A percentile compares a stretch with the other conserved stretches of the same genome.
These are phyloP conservation scores for Tetrahymena thermophila DNA, from an alignment of 73 alveolate species.

Conservation along the genomic window DNA sequence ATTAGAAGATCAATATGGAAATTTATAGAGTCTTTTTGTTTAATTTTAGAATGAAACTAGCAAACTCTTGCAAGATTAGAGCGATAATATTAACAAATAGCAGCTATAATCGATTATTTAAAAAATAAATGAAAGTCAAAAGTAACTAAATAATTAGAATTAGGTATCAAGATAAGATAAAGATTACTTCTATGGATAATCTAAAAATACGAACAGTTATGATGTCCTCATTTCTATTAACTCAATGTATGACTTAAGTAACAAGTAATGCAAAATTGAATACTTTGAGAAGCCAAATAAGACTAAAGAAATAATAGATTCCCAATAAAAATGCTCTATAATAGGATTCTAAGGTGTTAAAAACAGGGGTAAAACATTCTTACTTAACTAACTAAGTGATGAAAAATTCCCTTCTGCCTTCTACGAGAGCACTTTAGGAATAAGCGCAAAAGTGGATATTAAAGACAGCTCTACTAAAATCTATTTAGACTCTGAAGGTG, in stretches of 20 bases:
- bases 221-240: neutral
- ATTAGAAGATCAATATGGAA: neutral
- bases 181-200: neutral
- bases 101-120: neutral
- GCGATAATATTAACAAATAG: neutral
- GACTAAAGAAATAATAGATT: neutral
- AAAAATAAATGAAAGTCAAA: neutral
- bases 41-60: neutral
- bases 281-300: neutral
- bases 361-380: neutral
- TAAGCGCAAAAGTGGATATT: neutral
- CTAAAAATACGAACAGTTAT: neutral
- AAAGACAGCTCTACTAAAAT: neutral
- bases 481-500: neutral
- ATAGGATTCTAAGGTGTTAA: neutral
- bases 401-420: neutral
- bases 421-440: neutral
- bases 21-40: neutral
- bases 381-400: neutral
- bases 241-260: neutral
- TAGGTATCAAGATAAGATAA: neutral
- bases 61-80: neutral
- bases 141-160: neutral
- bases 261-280: neutral
- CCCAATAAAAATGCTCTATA: neutral